Percentiles rank a stretch among this genome's conserved stretches.
These are phyloP conservation scores for Sporothrix dimorphospora DNA, from an alignment of 2,329 filamentous ascomycete species.

Conservation along the genomic window DNA sequence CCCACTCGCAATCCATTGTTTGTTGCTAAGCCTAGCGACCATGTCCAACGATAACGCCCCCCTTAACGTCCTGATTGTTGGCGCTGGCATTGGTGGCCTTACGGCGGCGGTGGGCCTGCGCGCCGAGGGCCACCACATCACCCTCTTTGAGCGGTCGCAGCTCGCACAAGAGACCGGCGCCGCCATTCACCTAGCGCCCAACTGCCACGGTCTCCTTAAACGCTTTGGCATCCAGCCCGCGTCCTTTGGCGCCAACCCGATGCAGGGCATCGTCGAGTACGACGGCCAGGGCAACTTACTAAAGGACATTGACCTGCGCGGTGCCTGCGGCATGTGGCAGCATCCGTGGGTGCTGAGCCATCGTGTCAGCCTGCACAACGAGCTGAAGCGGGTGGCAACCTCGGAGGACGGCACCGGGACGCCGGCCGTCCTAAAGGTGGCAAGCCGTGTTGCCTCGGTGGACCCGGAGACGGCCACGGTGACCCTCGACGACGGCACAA, in stretches of 20 bases:
- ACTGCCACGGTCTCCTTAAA: neutral
- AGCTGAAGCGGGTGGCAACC: constrained; percentile 1
- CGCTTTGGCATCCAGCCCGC: neutral
- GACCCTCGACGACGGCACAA: neutral
- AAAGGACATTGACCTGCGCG: neutral
- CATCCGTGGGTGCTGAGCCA: constrained; percentile 8
- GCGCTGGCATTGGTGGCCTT: constrained; percentile 5
- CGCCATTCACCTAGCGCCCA: constrained; percentile 2
- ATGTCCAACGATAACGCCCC: neutral
- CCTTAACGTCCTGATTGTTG: neutral
- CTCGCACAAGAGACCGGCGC: neutral
- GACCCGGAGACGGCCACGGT: neutral
- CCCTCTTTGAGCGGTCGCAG: neutral
- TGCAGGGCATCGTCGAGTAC: constrained; percentile 5
- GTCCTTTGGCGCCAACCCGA: neutral
- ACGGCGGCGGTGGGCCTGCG: neutral
- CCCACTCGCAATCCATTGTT: neutral
- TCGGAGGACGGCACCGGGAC: neutral
- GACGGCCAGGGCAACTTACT: neutral
- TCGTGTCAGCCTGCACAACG: constrained; percentile 10
- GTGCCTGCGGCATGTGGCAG: constrained; percentile 2
- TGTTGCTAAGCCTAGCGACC: too few relatives aligned
- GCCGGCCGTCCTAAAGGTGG: neutral
- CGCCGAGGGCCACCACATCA: neutral
- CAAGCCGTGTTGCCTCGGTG: neutral